Percentiles rank a stretch among this genome's conserved stretches.
These are phyloP conservation scores for Xylaria sp. DNA, from an alignment of 2,329 filamentous ascomycete genomes.

Conservation along the genomic window DNA sequence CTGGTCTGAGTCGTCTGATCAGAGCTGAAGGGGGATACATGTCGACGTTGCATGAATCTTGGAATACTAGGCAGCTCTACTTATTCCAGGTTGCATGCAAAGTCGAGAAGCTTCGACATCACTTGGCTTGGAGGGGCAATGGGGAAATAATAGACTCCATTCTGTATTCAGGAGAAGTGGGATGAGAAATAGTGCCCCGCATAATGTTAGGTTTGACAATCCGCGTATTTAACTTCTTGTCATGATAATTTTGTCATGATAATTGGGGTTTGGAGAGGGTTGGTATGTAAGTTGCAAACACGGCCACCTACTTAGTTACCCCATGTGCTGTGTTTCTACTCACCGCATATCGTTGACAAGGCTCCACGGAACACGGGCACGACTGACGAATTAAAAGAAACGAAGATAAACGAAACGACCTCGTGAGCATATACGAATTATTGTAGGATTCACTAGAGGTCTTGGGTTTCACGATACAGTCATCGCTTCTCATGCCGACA, in stretches of 20 bases:
- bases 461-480: background rate
- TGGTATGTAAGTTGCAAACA: conserved; percentile 12
- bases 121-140: conserved; percentile 22
- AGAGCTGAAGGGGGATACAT: background rate
- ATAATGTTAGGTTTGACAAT: background rate
- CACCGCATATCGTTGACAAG: conserved; percentile 8
- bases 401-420: background rate
- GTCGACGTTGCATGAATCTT: background rate
- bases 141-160: background rate
- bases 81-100: too few species aligned
- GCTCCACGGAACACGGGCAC: background rate
- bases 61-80: background rate
- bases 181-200: conserved; percentile 21
- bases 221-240: too few species aligned
- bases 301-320: too few species aligned
- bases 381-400: background rate
- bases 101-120: conserved; percentile 39
- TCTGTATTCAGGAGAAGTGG: background rate
- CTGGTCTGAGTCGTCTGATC: background rate
- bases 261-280: conserved; percentile 1
- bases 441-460: background rate
- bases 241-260: background rate
- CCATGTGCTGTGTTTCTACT: background rate
- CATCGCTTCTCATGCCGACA: background rate
- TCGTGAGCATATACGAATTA: too few species aligned